Base-by-base conservation (phyloP, 495 filamentous ascomycete genomes). In the Pseudotulostoma volvatum region DNA sequence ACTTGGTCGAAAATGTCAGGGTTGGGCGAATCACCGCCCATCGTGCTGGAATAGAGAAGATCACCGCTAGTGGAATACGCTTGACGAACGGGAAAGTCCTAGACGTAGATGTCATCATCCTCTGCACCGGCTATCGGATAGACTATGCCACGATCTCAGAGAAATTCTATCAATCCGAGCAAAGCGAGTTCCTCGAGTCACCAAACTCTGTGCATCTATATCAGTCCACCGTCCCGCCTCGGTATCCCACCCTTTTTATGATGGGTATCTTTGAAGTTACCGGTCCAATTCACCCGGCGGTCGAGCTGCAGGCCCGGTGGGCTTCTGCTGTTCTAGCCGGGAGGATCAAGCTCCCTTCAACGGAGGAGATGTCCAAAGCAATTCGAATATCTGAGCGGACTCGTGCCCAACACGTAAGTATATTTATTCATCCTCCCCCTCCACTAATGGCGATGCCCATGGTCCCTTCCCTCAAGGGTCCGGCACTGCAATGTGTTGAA, bases 31-130 rank as follows among this genome's bases (percentile, higher is more conserved):
- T 54, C 36, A 38, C 33, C 7, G 28, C 45, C 9, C 45, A 54
- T 28, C 43, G 49, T 21, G 37, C 39, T 4, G 18, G 25, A 0
- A 34, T 54, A 30, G 35, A 45, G 28, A 36, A 36, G 8, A 33
- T 52, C 20, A 39, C 31, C 8, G 33, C 43, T 28, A 41, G 15
- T 3, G 39, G 39, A 11, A 36, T 50, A 9, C 11, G n/a, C 31
- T 46, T 54, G 7, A 35, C 32, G 23, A 36, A 43, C 17, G 30
- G 44, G 9, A 37, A 25, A 11, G 15, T 9, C 4, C 28, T 54
- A 16, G 46, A 52, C 35, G 45, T 41, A 11, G 48, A 51, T 34
- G 40, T 47, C 14, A 41, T 52, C 33, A 49, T 49, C 32, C 39
- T 25, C 7, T 46, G 45, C 13, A 54, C 46, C 2, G 46, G 46